Evolutionary conservation across 208 protist genomes (phyloP).

Genomic region (Leishmania turanica): DNA sequence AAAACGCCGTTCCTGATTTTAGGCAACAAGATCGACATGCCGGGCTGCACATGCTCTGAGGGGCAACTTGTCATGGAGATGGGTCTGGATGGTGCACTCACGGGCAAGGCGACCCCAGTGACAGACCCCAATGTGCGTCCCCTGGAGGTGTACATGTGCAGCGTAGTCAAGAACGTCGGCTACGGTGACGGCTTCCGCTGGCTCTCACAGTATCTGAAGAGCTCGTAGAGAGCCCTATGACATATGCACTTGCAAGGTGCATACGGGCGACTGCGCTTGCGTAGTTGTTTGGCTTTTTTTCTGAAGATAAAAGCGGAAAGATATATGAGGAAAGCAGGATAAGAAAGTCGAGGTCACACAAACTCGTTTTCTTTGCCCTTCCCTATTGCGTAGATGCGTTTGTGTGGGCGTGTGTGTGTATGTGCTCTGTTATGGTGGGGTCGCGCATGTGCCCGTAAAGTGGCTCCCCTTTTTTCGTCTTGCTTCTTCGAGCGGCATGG

Average conservation of each 20-base stretch:
- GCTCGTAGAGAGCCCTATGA: slow-evolving; percentile 33
- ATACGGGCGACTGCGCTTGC: neutral
- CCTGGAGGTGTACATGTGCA: slow-evolving; percentile 99
- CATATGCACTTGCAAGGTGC: neutral
- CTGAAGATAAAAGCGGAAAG: neutral
- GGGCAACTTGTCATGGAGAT: slow-evolving; percentile 92
- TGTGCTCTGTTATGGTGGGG: neutral
- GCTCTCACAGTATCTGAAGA: slow-evolving; percentile 94
- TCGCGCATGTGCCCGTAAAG: neutral
- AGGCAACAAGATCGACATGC: slow-evolving; percentile 99
- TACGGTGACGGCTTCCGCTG: slow-evolving; percentile 98
- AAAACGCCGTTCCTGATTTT: slow-evolving; percentile 99
- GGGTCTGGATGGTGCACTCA: slow-evolving; percentile 92
- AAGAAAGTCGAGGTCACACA: neutral
- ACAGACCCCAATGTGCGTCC: slow-evolving; percentile 91
- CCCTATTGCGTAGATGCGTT: neutral
- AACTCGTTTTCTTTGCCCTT: neutral
- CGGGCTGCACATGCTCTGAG: slow-evolving; percentile 92
- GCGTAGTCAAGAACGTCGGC: slow-evolving; percentile 96
- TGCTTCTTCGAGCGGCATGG: neutral
- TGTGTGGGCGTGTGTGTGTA: neutral
- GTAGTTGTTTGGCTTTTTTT: neutral
- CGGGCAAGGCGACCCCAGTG: slow-evolving; percentile 94
- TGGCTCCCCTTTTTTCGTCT: neutral
- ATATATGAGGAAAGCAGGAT: neutral